phyloP scores from a whole-genome alignment of 2,329 filamentous ascomycete species.

The Hortaea werneckii region DNA sequence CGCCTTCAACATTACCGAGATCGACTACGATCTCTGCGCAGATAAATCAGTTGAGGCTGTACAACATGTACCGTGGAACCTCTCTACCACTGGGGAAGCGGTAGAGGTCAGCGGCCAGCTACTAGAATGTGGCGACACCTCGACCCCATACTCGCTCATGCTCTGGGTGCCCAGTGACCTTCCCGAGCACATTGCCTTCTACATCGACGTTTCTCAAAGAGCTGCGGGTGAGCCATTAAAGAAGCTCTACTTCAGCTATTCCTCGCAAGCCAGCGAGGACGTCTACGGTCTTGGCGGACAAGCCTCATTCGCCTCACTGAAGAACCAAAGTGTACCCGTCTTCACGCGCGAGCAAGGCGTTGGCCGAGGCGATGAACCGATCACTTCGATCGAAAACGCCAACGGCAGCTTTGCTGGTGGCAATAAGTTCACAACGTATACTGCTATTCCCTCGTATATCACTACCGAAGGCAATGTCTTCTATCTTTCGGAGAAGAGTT shows the following conservation, averaged over 20 bases:
- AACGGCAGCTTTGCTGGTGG: slow-evolving; percentile 21
- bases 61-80: slow-evolving; percentile 8
- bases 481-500: slow-evolving; percentile 21
- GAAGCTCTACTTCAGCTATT: slow-evolving; percentile 17
- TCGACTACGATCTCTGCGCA: slow-evolving; percentile 14
- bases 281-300: slow-evolving; percentile 21
- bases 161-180: slow-evolving; percentile 15
- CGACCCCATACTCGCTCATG: slow-evolving; percentile 11
- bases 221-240: slow-evolving; percentile 8
- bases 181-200: slow-evolving; percentile 13
- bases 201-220: slow-evolving; percentile 8
- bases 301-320: slow-evolving; percentile 19
- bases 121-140: slow-evolving; percentile 9
- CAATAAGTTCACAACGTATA: slow-evolving; percentile 26
- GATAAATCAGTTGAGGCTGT: slow-evolving; percentile 14
- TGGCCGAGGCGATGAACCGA: slow-evolving; percentile 19
- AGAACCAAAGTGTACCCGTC: slow-evolving; percentile 20
- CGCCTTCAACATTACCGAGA: slow-evolving; percentile 17
- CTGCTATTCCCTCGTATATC: slow-evolving; percentile 25
- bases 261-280: slow-evolving; percentile 14
- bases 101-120: slow-evolving; percentile 14
- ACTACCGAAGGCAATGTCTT: slow-evolving; percentile 23
- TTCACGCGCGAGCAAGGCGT: slow-evolving; percentile 22
- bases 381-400: slow-evolving; percentile 16
- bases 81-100: slow-evolving; percentile 8